A percentile compares a stretch with the other conserved stretches of the same genome.
Conservation (phyloP, 768 basidiomycete species). For the Hortiboletus campestris region DNA sequence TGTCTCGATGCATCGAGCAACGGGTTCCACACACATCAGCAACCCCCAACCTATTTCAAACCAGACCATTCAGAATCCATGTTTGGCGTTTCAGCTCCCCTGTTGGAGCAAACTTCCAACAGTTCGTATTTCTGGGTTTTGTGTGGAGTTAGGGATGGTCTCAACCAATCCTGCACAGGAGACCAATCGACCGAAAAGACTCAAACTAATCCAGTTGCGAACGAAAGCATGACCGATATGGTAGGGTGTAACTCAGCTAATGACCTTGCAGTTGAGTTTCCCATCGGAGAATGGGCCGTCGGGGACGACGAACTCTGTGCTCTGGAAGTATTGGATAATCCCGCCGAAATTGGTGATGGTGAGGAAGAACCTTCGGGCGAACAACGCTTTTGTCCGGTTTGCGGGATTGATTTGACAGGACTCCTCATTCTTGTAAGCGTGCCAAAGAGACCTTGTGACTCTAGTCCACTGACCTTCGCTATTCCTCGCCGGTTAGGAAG, state of each 20-base stretch:
- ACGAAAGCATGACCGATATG: not conserved
- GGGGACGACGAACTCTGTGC: conserved; percentile 67
- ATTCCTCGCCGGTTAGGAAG: conserved; percentile 37
- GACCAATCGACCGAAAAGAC: not conserved
- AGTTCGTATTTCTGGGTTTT: conserved; percentile 15
- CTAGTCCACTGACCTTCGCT: not conserved
- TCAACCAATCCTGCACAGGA: conserved; percentile 4
- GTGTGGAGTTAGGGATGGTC: not conserved
- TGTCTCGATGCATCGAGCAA: not conserved
- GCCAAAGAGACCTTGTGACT: conserved; percentile 19
- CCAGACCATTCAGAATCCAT: conserved; percentile 1
- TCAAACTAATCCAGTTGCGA: not conserved
- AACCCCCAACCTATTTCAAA: not conserved
- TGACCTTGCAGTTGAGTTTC: conserved; percentile 10
- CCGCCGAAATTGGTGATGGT: conserved; percentile 20
- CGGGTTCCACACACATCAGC: not conserved
- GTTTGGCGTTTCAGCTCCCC: conserved; percentile 20
- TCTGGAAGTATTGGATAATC: conserved; percentile 29
- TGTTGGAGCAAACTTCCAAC: conserved; percentile 4
- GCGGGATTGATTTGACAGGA: conserved; percentile 14
- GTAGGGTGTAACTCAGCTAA: not conserved
- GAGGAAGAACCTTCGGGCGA: conserved; percentile 15
- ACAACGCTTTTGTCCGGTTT: conserved; percentile 26
- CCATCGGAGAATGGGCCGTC: conserved; percentile 60
- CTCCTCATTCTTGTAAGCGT: conserved; percentile 19